Conservation (phyloP, 495 filamentous ascomycete genomes). For the Daldinia bambusicola region DNA sequence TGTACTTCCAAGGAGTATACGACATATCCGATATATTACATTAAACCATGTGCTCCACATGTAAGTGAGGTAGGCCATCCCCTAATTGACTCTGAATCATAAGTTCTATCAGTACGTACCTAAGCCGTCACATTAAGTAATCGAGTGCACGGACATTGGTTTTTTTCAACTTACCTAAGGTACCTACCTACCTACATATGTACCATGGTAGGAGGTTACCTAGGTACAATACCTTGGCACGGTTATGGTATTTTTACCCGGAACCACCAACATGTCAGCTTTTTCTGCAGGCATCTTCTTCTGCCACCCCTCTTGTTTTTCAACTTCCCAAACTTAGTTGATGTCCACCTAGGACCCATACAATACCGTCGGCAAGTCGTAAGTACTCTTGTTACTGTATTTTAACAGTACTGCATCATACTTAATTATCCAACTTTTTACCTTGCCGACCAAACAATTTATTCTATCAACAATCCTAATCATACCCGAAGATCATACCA, state of each 20-base stretch:
- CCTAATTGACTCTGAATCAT: no score
- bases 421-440: neutral
- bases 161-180: no score
- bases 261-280: constrained; percentile 13
- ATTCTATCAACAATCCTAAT: neutral
- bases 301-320: constrained; percentile 38
- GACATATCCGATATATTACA: no score
- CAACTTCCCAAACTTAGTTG: constrained; percentile 8
- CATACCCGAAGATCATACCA: neutral
- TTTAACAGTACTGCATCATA: neutral
- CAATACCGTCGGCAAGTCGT: constrained; percentile 19
- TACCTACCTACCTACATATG: no score
- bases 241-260: constrained; percentile 23
- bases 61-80: no score
- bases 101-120: neutral
- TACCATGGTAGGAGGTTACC: no score
- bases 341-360: constrained; percentile 19
- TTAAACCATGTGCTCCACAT: no score
- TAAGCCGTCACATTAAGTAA: neutral
- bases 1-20: no score
- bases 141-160: neutral
- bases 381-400: constrained; percentile 12
- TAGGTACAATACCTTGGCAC: neutral
- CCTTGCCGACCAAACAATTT: neutral
- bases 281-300: constrained; percentile 33